phyloP scores from a whole-genome alignment of 2,329 filamentous ascomycete species.

The Ascosphaera aggregata region DNA sequence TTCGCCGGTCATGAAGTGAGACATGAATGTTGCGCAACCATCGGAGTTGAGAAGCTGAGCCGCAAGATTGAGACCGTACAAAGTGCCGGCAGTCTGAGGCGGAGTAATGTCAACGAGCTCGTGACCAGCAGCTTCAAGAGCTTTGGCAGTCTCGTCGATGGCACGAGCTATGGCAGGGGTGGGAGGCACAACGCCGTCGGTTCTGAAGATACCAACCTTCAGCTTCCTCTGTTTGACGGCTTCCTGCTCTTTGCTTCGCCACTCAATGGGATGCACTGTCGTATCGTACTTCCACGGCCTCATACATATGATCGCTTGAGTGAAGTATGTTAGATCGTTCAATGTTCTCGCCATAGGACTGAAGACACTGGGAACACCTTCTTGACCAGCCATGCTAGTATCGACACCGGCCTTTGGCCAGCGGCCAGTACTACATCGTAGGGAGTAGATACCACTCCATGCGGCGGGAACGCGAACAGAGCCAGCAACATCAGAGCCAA shows the following conservation, averaged over 20 bases:
- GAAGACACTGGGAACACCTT: conserved; percentile 72
- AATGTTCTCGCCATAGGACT: conserved; percentile 80
- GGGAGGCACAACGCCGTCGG: conserved; percentile 63
- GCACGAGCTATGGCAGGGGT: conserved; percentile 65
- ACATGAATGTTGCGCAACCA: conserved; percentile 57
- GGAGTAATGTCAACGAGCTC: conserved; percentile 43
- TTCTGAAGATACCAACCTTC: conserved; percentile 52
- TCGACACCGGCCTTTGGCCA: conserved; percentile 71
- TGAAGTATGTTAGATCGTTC: conserved; percentile 66
- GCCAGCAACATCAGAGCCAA: conserved; percentile 78
- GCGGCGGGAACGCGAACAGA: conserved; percentile 72
- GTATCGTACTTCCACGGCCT: conserved; percentile 78
- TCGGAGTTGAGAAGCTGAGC: conserved; percentile 67
- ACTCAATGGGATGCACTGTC: conserved; percentile 62
- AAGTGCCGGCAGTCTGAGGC: conserved; percentile 51
- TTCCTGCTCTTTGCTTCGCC: conserved; percentile 39
- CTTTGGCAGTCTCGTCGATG: conserved; percentile 43
- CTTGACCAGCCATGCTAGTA: conserved; percentile 82
- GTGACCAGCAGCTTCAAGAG: conserved; percentile 49
- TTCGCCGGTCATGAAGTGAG: conserved; percentile 54
- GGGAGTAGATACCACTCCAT: conserved; percentile 69
- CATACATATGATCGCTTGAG: conserved; percentile 52
- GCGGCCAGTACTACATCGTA: conserved; percentile 68
- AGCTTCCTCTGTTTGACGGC: conserved; percentile 40
- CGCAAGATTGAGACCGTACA: conserved; percentile 52